phyloP scores from a whole-genome alignment of 148 eudicot genomes.

The Rhododendron vialii region DNA sequence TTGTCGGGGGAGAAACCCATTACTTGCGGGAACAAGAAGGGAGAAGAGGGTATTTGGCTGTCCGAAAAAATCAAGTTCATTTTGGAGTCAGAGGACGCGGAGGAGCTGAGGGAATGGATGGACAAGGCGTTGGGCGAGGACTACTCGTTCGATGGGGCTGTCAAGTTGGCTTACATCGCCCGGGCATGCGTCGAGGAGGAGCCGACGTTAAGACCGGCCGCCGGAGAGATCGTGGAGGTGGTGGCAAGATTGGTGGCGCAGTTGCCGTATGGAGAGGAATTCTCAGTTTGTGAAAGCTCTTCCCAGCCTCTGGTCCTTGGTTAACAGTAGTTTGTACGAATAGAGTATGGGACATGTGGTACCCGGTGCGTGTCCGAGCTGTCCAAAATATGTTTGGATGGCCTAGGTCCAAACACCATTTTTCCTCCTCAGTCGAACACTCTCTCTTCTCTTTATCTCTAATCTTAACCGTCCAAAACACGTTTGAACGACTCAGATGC shows the following conservation, averaged over 20 bases:
- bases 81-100: slow-evolving; percentile 41
- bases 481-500: no score
- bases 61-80: slow-evolving; percentile 43
- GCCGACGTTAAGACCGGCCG: slow-evolving; percentile 54
- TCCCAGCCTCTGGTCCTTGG: slow-evolving; percentile 28
- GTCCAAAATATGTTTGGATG: no score
- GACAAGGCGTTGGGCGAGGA: slow-evolving; percentile 66
- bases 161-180: slow-evolving; percentile 60
- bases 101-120: slow-evolving; percentile 69
- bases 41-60: slow-evolving; percentile 26
- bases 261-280: slow-evolving; percentile 31
- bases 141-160: slow-evolving; percentile 57
- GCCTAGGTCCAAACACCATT: no score
- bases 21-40: slow-evolving; percentile 15
- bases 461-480: no score
- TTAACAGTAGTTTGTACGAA: neutral
- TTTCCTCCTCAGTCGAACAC: no score
- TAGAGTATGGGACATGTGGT: no score
- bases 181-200: slow-evolving; percentile 68
- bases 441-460: no score
- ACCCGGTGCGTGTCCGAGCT: rapidly evolving
- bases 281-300: slow-evolving; percentile 32
- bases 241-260: slow-evolving; percentile 63
- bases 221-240: slow-evolving; percentile 72
- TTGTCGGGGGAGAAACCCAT: slow-evolving; percentile 65